Base-by-base conservation (phyloP, 1,139 yeast genomes). In the Yamadazyma sp. region DNA sequence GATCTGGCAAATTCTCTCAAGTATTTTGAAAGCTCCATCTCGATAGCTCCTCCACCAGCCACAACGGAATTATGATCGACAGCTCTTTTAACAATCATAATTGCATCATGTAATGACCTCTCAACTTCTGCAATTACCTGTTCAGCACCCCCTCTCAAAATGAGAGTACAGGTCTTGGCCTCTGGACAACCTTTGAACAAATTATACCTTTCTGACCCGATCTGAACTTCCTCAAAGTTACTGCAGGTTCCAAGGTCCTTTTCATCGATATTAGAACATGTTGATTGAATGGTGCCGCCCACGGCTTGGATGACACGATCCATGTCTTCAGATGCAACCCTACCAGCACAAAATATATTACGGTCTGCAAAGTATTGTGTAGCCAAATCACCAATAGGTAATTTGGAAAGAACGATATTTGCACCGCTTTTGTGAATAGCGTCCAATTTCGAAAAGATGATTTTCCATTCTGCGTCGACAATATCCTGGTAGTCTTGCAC, bases 11-110 rank as follows among this genome's bases (percentile, higher is more conserved):
- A 79, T 51, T 88, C 97, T 55, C 98, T 79, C 52, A 94, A 75
- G 59, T 85, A 80, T 59, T 82, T 87, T 30, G 97, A 89, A 35
- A 94, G 60, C 60, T 92, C 97, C 98, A 92, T 94, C 63, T 92
- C 98, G 48, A 90, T 86, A 33, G 99, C 99, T 46, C 99, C 99
- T 48, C 99, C 99, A 43, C 99, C 99, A 12, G 96, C 97, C 44
- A 92, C 98, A 48, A 94, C 82, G 25, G 79, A 70, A 54, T 80
- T 85, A 59, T 89, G 92, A 57, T 86, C 84, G 34, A 92, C 82
- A 1, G 97, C 95, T 55, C 98, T 78, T 68, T 90, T 90, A 35
- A 92, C 97, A 62, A 94, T 89, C 98, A 92, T 92, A 37, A 92
- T 89, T 37, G 98, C 98, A 66, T 92, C 99, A 57, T 92, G 98